Conservation (phyloP, 768 basidiomycete genomes). For the Lactifluus piperatus region DNA sequence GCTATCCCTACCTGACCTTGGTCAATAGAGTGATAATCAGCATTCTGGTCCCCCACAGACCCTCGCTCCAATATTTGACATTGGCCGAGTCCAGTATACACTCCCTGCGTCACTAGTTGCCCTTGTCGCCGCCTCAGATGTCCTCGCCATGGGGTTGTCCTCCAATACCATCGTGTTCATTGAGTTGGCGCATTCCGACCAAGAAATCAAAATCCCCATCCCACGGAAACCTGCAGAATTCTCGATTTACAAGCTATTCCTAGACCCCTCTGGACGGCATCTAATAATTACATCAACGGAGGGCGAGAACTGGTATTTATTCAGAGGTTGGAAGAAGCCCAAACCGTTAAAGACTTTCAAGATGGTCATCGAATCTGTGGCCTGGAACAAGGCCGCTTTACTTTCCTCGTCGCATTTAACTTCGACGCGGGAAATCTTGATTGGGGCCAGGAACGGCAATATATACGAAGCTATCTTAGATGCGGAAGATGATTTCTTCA, state of each 20-base stretch:
- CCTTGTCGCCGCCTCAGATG: constrained; percentile 78
- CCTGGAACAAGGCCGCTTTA: constrained; percentile 75
- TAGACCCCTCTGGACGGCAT: constrained; percentile 90
- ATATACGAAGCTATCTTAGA: constrained; percentile 88
- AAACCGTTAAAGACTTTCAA: constrained; percentile 71
- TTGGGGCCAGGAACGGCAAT: constrained; percentile 80
- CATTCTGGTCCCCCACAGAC: constrained; percentile 28
- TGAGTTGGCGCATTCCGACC: constrained; percentile 80
- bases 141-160: constrained; percentile 74
- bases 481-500: constrained; percentile 87
- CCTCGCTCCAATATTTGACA: constrained; percentile 61
- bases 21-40: constrained; percentile 26
- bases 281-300: constrained; percentile 76
- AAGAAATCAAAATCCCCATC: constrained; percentile 73
- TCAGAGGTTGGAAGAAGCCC: constrained; percentile 73
- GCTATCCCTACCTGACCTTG: constrained; percentile 13
- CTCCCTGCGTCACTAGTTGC: constrained; percentile 79
- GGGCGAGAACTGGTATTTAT: constrained; percentile 93
- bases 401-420: constrained; percentile 58
- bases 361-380: constrained; percentile 83
- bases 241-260: constrained; percentile 74
- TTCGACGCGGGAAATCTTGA: constrained; percentile 76
- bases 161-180: constrained; percentile 80
- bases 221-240: constrained; percentile 69
- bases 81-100: constrained; percentile 83